Evolutionary conservation across 345 rosid genomes (phyloP).

Genomic region (Citrus mangshanensis): DNA sequence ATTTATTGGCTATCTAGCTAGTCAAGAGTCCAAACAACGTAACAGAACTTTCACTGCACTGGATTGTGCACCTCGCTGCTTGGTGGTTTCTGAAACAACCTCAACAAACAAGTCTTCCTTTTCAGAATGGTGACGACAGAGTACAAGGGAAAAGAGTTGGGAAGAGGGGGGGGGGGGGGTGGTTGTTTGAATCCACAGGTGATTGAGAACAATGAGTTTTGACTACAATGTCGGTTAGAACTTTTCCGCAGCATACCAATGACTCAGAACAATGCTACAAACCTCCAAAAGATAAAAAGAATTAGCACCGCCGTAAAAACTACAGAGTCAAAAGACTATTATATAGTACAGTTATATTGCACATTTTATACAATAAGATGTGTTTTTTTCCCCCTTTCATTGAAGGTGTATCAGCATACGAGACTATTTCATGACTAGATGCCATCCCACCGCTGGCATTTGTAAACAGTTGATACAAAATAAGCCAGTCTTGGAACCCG

Average conservation of each 20-base stretch:
- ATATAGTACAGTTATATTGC: background rate
- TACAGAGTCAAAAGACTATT: background rate
- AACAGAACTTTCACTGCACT: background rate
- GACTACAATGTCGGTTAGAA: too few relatives aligned
- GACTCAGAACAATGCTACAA: too few relatives aligned
- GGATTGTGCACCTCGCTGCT: background rate
- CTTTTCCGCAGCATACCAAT: too few relatives aligned
- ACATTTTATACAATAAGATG: background rate
- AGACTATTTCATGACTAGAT: background rate
- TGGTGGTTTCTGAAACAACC: background rate
- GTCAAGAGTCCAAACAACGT: background rate
- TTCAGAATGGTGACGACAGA: background rate
- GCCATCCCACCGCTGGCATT: background rate
- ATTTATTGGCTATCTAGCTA: background rate
- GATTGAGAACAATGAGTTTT: too few relatives aligned
- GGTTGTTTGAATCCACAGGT: too few relatives aligned
- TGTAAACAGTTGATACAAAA: background rate
- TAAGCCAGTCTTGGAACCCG: background rate
- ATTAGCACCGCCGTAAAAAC: too few relatives aligned
- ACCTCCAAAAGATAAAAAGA: too few relatives aligned
- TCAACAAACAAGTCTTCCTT: background rate
- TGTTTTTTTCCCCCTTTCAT: background rate
- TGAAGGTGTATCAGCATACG: background rate
- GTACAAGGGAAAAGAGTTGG: background rate
- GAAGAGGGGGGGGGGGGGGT: accelerated